Evolutionary conservation across 139 green algal genomes (phyloP).

Genomic region (Chlorella sorokiniana): DNA sequence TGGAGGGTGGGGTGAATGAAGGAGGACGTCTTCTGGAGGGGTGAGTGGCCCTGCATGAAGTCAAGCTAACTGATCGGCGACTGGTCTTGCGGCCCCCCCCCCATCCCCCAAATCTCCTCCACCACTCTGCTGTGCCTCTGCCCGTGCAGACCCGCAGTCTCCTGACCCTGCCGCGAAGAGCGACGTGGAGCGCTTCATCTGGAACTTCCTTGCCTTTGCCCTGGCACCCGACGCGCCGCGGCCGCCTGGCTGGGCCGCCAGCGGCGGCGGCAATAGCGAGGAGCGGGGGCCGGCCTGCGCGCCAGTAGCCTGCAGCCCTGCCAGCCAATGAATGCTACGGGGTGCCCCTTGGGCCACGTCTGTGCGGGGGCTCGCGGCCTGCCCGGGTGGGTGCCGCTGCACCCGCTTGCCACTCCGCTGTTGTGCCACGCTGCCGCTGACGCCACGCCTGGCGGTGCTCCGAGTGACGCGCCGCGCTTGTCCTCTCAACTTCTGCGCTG

Average conservation of each 20-base stretch:
- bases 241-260: not conserved
- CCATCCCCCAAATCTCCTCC: not conserved
- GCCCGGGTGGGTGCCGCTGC: conserved; percentile 12
- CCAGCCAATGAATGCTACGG: conserved; percentile 19
- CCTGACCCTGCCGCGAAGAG: conserved; percentile 34
- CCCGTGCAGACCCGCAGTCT: conserved; percentile 30
- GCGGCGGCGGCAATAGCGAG: too few species aligned
- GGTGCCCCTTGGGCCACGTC: conserved; percentile 18
- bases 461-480: too few species aligned
- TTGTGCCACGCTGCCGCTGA: too few species aligned
- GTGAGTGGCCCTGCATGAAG: too few species aligned
- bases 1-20: too few species aligned
- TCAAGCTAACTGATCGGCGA: too few species aligned
- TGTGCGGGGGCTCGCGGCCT: conserved; percentile 33
- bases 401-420: too few species aligned
- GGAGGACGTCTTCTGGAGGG: too few species aligned
- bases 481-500: not conserved
- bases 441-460: too few species aligned
- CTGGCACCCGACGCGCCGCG: not conserved
- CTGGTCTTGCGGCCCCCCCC: too few species aligned
- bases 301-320: not conserved
- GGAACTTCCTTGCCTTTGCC: conserved; percentile 51
- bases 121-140: not conserved
- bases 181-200: conserved; percentile 60
- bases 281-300: not conserved